phyloP scores from a whole-genome alignment of 352 stramenopile genomes.

The Globisporangium iwayamae region DNA sequence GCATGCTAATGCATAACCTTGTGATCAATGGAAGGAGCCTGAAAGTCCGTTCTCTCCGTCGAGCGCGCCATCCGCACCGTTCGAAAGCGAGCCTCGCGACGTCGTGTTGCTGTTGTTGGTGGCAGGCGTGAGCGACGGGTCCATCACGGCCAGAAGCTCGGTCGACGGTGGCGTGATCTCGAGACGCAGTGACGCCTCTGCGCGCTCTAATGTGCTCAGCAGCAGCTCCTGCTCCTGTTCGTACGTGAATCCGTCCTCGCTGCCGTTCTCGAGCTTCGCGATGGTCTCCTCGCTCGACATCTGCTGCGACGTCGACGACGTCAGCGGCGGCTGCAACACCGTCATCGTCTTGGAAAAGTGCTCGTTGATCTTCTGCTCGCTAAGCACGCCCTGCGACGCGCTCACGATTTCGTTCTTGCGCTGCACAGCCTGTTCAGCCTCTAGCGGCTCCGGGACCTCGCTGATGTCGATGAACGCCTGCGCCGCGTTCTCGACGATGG shows the following conservation, averaged over 20 bases:
- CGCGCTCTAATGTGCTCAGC: conserved; percentile 33
- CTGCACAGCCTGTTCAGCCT: conserved; percentile 71
- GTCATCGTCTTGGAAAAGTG: conserved; percentile 48
- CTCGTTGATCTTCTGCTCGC: conserved; percentile 49
- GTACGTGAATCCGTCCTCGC: conserved; percentile 39
- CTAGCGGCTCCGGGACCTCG: conserved; percentile 73
- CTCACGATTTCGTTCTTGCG: conserved; percentile 75
- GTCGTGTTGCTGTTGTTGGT: conserved; percentile 13
- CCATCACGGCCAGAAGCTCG: conserved; percentile 66
- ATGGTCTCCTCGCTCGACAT: conserved; percentile 42
- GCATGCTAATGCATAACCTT: neutral
- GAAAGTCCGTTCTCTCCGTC: conserved; percentile 14
- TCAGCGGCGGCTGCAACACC: conserved; percentile 32
- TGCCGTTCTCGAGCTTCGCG: conserved; percentile 42
- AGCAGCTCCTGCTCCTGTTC: conserved; percentile 61
- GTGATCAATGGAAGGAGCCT: conserved; percentile 15
- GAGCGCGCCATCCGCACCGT: conserved; percentile 26
- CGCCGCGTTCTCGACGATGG: conserved; percentile 70
- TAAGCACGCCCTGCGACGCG: conserved; percentile 40
- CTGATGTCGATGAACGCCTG: conserved; percentile 84
- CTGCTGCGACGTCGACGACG: conserved; percentile 19
- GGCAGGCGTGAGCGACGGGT: conserved; percentile 27
- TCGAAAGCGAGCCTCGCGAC: conserved; percentile 32
- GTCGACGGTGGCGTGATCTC: conserved; percentile 49
- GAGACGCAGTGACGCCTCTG: conserved; percentile 45